Base-by-base conservation (phyloP, 257 asterid species). In the Gardenia jasminoides region DNA sequence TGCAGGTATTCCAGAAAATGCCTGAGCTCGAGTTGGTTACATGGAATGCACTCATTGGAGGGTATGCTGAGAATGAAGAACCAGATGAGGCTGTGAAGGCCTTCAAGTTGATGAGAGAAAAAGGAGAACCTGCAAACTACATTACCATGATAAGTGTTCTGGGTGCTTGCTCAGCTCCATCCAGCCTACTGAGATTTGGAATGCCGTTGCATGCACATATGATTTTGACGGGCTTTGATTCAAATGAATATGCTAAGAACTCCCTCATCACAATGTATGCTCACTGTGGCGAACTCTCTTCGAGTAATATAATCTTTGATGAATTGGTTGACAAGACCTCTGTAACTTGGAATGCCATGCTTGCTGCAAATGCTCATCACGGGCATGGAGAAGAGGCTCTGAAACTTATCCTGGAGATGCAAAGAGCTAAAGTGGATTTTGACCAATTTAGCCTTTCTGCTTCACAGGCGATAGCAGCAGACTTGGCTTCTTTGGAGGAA, bases 261-360 rank as follows among this genome's bases (percentile, higher is more conserved):
- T 90, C 97, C 24, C 91, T 93, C 70, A 92, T 93, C 72, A 83
- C 96, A 43, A 90, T 93, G 96, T 93, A 93, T 81, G 96, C 95
- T 52, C 86, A 91, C 83, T 92, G 97, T 80, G 94, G 94, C 31
- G 97, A 92, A 89, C 88, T 94, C 30, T 58, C 58, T 77, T 91
- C 97, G 56, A 91, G 98, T 74, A 85, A 80, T 72, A 82, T 78
- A 33, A 90, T 94, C 65, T 94, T 92, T 79, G 67, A 82, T 70
- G 78, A 84, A 36, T 83, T 89, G 69, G 80, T 80, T 33, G 75
- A 76, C 82, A 86, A 80, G 76, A 86, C 92, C 26, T 73, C 87
- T 54, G 97, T 90, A 77, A 87, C 91, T 76, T 93, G 98, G 98
- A 89, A 85, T 81, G 90, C 96, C 72, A 88, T 92, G 91, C 90